These are phyloP conservation scores for Curvularia sp. DNA, from an alignment of 2,329 filamentous ascomycete genomes.

Conservation along the genomic window DNA sequence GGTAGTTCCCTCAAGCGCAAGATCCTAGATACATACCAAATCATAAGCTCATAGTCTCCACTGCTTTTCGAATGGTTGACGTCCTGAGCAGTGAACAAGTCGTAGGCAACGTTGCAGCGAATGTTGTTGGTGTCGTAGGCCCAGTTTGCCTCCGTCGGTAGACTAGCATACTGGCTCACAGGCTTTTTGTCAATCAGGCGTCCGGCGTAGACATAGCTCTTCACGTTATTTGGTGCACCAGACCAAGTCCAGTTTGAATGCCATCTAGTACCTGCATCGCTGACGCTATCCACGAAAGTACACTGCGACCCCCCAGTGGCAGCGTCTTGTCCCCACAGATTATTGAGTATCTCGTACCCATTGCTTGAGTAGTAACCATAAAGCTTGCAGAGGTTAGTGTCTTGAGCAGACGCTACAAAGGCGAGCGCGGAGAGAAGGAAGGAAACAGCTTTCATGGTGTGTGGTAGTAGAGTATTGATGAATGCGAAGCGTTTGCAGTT, in stretches of 20 bases:
- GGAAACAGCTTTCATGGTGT: conserved; percentile 8
- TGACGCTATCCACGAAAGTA: conserved; percentile 27
- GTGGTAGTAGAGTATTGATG: not conserved
- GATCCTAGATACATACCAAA: conserved; percentile 22
- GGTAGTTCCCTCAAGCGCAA: not conserved
- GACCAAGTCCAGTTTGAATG: conserved; percentile 27
- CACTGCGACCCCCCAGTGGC: conserved; percentile 26
- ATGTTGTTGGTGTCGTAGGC: conserved; percentile 27
- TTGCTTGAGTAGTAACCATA: conserved; percentile 30
- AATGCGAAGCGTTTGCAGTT: not conserved
- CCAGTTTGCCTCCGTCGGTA: conserved; percentile 30
- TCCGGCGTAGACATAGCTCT: conserved; percentile 33
- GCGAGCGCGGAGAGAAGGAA: conserved; percentile 9
- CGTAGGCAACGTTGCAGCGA: conserved; percentile 35
- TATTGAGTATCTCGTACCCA: conserved; percentile 35
- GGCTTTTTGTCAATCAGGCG: conserved; percentile 24
- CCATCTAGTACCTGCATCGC: conserved; percentile 25
- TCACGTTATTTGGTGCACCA: conserved; percentile 33
- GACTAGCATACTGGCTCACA: conserved; percentile 26
- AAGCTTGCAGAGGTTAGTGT: conserved; percentile 24
- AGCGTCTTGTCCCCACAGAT: conserved; percentile 28
- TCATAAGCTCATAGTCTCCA: conserved; percentile 35
- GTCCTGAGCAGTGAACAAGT: conserved; percentile 33
- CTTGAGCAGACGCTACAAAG: conserved; percentile 3
- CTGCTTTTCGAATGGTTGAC: conserved; percentile 31